Percentiles rank a stretch among this genome's conserved stretches.
These are phyloP conservation scores for Saturnispora sanitii DNA, from an alignment of 805 yeast genomes.

Conservation along the genomic window DNA sequence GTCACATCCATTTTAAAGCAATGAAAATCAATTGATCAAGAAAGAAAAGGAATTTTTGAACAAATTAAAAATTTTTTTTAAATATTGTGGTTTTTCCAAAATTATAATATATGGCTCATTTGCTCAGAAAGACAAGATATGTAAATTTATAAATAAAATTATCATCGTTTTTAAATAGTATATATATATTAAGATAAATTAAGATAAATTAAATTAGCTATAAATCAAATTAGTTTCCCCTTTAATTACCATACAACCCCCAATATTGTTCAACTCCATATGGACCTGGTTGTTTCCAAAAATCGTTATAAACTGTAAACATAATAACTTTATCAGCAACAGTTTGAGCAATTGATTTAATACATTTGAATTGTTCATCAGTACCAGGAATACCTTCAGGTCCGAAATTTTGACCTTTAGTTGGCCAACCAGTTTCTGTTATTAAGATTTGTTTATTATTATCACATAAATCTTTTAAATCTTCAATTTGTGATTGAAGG, in stretches of 20 bases:
- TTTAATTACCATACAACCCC: conserved; percentile 38
- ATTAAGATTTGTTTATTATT: conserved; percentile 38
- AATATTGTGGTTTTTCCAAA: no score
- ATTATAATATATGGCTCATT: neutral
- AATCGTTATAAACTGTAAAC: conserved; percentile 54
- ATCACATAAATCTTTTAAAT: conserved; percentile 38
- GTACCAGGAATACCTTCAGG: conserved; percentile 42
- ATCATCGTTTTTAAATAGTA: no score
- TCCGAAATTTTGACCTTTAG: conserved; percentile 45
- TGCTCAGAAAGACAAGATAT: neutral
- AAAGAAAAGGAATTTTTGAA: no score
- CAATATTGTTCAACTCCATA: conserved; percentile 54
- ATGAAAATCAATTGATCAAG: neutral
- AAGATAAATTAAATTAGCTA: neutral
- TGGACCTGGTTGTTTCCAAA: conserved; percentile 50
- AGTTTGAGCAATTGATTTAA: conserved; percentile 36
- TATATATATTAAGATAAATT: neutral
- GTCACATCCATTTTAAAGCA: conserved; percentile 49
- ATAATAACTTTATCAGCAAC: conserved; percentile 43
- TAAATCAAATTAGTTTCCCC: no score
- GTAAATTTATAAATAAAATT: neutral
- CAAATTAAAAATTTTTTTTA: neutral
- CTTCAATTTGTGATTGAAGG: conserved; percentile 37
- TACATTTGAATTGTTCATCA: conserved; percentile 42
- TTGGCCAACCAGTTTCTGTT: conserved; percentile 68